Conservation (phyloP, 1,284 basidiomycete species). For the Ceratobasidium sp. region DNA sequence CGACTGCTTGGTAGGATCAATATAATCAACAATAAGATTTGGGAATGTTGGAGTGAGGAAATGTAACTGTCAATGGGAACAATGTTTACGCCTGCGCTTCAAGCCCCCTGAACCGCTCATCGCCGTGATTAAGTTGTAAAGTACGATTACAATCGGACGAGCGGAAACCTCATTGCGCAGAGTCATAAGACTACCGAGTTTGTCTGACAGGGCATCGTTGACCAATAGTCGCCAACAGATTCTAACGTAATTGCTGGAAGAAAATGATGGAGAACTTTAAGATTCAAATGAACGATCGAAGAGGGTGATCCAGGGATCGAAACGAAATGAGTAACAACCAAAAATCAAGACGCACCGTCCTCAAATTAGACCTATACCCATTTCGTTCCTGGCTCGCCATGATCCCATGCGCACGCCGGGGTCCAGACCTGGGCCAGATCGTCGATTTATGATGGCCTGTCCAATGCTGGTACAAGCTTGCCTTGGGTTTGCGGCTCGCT, state of each 20-base stretch:
- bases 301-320: not conserved
- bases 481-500: constrained; percentile 74
- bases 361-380: constrained; percentile 86
- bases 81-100: no score
- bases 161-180: no score
- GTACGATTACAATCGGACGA: no score
- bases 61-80: no score
- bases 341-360: constrained; percentile 67
- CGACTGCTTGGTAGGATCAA: no score
- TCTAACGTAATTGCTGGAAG: constrained; percentile 73
- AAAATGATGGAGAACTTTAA: no score
- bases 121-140: no score
- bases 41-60: no score
- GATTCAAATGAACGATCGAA: no score
- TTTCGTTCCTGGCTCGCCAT: constrained; percentile 72
- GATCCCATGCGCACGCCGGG: constrained; percentile 78
- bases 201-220: constrained; percentile 69
- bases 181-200: no score
- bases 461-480: constrained; percentile 65
- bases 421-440: constrained; percentile 77
- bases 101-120: no score
- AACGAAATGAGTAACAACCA: not conserved
- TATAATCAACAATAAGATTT: no score
- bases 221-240: constrained; percentile 53
- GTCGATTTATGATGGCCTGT: constrained; percentile 61